Evolutionary conservation across 352 stramenopile genomes (phyloP).

Genomic region (Phytopythium montanum): DNA sequence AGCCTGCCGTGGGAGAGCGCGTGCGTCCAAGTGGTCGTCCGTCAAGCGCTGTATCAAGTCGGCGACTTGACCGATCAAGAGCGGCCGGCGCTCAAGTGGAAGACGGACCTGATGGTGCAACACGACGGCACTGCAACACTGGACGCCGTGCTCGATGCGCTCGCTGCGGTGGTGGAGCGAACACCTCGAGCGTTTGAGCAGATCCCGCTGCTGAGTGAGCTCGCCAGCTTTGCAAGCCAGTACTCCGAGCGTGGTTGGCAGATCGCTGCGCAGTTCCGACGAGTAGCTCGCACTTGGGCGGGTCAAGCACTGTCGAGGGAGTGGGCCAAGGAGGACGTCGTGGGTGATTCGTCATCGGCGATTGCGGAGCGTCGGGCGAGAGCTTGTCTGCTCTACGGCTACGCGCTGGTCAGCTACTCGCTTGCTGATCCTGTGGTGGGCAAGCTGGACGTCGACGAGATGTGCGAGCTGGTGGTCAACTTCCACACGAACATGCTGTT

Average conservation of each 20-base stretch:
- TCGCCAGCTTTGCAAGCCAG: constrained; percentile 27
- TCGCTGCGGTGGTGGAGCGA: constrained; percentile 21
- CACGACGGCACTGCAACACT: constrained; percentile 12
- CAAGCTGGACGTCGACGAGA: constrained; percentile 12
- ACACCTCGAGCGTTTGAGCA: constrained; percentile 24
- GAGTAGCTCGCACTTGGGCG: constrained; percentile 28
- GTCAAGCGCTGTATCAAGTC: constrained; percentile 45
- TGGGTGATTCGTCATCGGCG: constrained; percentile 9
- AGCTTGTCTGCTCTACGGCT: constrained; percentile 43
- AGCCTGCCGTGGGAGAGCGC: constrained; percentile 35
- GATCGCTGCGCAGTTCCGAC: constrained; percentile 18
- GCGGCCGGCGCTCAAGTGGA: constrained; percentile 26
- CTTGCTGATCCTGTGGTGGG: constrained; percentile 6
- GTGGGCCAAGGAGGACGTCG: constrained; percentile 1
- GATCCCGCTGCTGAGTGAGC: constrained; percentile 33
- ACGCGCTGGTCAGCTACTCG: constrained; percentile 28
- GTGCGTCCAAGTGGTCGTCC: constrained; percentile 31
- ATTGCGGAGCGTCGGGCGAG: constrained; percentile 25
- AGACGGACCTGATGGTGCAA: constrained; percentile 29
- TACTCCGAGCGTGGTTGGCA: constrained; percentile 11
- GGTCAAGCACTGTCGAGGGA: constrained; percentile 1
- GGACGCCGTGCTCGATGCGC: constrained; percentile 12
- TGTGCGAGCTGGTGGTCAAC: constrained; percentile 42
- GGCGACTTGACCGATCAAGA: constrained; percentile 30
- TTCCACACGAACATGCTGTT: constrained; percentile 29